Percentiles rank a stretch among this genome's conserved stretches.
These are phyloP conservation scores for Sorghum bicolor DNA, from an alignment of 176 grass and related monocot species.

Conservation along the genomic window DNA sequence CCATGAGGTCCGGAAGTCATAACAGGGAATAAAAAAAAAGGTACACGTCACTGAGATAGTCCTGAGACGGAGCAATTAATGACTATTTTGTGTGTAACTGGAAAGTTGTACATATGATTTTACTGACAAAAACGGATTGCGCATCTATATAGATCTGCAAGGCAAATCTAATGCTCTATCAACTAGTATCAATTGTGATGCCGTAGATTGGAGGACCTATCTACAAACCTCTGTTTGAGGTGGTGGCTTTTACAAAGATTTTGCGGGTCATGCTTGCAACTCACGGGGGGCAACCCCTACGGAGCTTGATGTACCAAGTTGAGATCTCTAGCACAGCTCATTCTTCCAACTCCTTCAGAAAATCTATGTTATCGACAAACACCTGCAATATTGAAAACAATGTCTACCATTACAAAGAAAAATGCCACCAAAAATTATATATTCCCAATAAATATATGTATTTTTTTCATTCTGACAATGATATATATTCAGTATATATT, in stretches of 20 bases:
- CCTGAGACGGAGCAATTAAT: neutral
- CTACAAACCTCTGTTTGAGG: slow-evolving; percentile 50
- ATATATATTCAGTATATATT: neutral
- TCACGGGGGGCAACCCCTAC: neutral
- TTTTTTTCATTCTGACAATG: neutral
- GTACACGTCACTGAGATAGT: too few relatives aligned
- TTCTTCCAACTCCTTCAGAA: slow-evolving; percentile 82
- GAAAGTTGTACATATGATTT: slow-evolving; percentile 37
- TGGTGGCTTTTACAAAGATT: slow-evolving; percentile 36
- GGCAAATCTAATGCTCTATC: slow-evolving; percentile 34
- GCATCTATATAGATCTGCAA: slow-evolving; percentile 16
- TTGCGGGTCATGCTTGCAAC: neutral
- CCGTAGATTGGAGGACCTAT: slow-evolving; percentile 42
- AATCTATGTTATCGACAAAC: slow-evolving; percentile 93
- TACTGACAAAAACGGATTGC: slow-evolving; percentile 23
- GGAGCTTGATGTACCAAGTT: slow-evolving; percentile 14
- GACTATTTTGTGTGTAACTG: neutral
- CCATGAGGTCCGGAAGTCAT: neutral
- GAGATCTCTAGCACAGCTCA: slow-evolving; percentile 29
- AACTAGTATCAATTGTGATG: slow-evolving; percentile 20
- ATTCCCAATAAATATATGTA: neutral
- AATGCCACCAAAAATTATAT: neutral
- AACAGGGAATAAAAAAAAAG: neutral
- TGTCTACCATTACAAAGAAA: neutral
- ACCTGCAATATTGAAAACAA: slow-evolving; percentile 49